Percentiles rank a stretch among this genome's conserved stretches.
These are phyloP conservation scores for Fusarium hostae DNA, from an alignment of 2,329 filamentous ascomycete genomes.

Conservation along the genomic window DNA sequence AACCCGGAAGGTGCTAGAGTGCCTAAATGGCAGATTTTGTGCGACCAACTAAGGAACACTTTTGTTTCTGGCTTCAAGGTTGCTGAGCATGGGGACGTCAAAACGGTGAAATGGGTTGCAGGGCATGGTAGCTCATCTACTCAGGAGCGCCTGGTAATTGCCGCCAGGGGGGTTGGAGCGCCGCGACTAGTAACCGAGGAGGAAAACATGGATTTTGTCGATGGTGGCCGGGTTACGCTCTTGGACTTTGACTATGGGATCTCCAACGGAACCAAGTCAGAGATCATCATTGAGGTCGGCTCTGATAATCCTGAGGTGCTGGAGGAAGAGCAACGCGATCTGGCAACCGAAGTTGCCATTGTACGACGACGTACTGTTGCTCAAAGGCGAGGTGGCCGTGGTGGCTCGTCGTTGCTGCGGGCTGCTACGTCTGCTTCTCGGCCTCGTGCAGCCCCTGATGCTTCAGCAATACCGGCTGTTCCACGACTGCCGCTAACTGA, in stretches of 20 bases:
- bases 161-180: slow-evolving; percentile 75
- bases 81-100: slow-evolving; percentile 72
- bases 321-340: slow-evolving; percentile 77
- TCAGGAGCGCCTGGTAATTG: slow-evolving; percentile 72
- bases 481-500: slow-evolving; percentile 40
- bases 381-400: slow-evolving; percentile 64
- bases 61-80: slow-evolving; percentile 76
- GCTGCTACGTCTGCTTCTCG: slow-evolving; percentile 58
- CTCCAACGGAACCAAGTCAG: slow-evolving; percentile 63
- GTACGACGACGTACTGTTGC: slow-evolving; percentile 79
- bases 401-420: slow-evolving; percentile 56
- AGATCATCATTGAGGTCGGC: slow-evolving; percentile 79
- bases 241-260: slow-evolving; percentile 77
- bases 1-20: slow-evolving; percentile 53
- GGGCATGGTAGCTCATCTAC: slow-evolving; percentile 60
- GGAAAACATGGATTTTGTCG: slow-evolving; percentile 79
- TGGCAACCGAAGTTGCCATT: slow-evolving; percentile 82
- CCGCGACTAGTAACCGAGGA: slow-evolving; percentile 70
- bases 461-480: slow-evolving; percentile 49
- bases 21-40: slow-evolving; percentile 75
- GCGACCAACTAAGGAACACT: slow-evolving; percentile 75
- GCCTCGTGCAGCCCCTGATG: slow-evolving; percentile 44
- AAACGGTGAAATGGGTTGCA: slow-evolving; percentile 77
- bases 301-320: slow-evolving; percentile 75
- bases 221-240: slow-evolving; percentile 78